Base-by-base conservation (phyloP, 1,139 yeast genomes). In the Pneumocystis jirovecii region DNA sequence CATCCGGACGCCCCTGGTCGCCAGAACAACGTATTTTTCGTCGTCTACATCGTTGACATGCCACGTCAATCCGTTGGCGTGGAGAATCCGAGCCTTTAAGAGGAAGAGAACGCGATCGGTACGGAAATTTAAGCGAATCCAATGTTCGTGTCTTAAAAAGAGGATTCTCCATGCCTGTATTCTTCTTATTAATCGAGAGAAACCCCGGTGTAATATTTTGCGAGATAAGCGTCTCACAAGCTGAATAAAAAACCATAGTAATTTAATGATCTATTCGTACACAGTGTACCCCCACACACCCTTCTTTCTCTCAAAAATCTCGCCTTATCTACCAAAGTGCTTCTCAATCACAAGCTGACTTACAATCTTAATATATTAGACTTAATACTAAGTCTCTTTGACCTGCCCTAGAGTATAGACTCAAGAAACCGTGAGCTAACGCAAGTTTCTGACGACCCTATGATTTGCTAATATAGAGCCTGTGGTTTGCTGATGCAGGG, bases 61-160 rank as follows among this genome's bases (percentile, higher is more conserved):
- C 68, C 8, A 66, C 64, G 3, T 66, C 65, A 34, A 66, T 61
- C 10, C 69, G 64, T 60, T 66, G 67, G 17, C 68, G 68, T 59
- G 68, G 66, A 25, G 82, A 82, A 63, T 75, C 74, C 21, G 78
- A 77, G 65, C 83, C 61, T 50, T 50, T 50, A 50, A 50, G 57
- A 25, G 57, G 57, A 19, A 50, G 29, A 8, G 57, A 50, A 5
- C 57, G 57, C 5, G 57, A 50, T 15, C 57, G 57, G 4, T 50
- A 50, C 12, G 57, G 57, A 50, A 50, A 50, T 12, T 50, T 50
- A 25, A 50, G 19, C 3, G 34, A 25, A 12, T 50, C 57, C 34
- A 50, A 8, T 8, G 34, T 10, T 12, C 57, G 19, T 6, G 57
- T 50, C 10, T 50, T 50, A 25, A 50, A 50, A 3, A 50, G 31